phyloP scores from a whole-genome alignment of 108 stramenopile species.

The Nannochloropsis gaditana region DNA sequence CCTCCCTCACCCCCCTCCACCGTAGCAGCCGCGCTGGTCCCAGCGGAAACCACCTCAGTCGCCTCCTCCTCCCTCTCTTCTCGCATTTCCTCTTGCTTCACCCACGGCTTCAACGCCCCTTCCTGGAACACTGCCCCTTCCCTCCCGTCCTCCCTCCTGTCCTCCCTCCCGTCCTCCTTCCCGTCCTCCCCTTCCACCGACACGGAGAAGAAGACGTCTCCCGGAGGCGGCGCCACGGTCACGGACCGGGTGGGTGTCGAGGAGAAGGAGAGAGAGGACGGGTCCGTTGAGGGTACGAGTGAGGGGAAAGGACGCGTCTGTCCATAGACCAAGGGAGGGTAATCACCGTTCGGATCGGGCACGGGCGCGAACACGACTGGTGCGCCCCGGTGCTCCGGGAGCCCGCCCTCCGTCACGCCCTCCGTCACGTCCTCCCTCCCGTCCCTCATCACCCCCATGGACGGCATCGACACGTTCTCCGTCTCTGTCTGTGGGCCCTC shows the following conservation, averaged over 20 bases:
- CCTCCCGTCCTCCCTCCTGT: neutral
- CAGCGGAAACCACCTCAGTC: neutral
- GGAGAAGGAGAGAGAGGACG: neutral
- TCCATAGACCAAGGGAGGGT: too few species aligned
- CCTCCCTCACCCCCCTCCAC: neutral
- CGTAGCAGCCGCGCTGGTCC: neutral
- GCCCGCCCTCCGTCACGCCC: neutral
- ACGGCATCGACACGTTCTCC: neutral
- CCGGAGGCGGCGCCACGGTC: neutral
- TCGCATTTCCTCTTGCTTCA: neutral
- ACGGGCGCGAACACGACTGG: too few species aligned
- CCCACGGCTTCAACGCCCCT: too few species aligned
- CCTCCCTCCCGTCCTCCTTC: neutral
- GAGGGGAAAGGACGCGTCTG: neutral
- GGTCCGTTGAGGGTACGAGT: neutral
- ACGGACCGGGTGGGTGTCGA: neutral
- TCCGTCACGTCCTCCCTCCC: neutral
- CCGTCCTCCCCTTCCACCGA: neutral
- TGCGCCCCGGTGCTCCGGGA: neutral
- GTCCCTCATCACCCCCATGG: neutral
- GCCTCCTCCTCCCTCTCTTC: neutral
- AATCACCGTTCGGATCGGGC: too few species aligned
- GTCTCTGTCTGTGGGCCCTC: neutral
- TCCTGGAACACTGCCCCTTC: too few species aligned
- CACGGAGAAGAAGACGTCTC: neutral